phyloP scores from a whole-genome alignment of 2,329 filamentous ascomycete species.

The Aspergillus novofumigatus region DNA sequence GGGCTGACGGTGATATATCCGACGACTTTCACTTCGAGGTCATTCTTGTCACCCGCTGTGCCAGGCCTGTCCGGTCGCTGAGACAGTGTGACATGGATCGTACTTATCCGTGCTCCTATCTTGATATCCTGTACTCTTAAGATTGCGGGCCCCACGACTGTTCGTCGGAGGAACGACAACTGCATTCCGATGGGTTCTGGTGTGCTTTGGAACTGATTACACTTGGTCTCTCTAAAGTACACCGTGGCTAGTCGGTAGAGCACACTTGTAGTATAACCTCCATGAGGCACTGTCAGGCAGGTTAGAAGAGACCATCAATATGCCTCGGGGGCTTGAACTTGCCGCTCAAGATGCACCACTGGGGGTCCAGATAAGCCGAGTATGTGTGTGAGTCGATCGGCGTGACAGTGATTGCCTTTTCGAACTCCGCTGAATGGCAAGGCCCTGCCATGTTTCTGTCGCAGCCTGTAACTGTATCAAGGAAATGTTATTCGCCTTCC shows the following conservation, averaged over 20 bases:
- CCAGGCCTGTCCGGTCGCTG: constrained; percentile 19
- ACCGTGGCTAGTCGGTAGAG: constrained; percentile 55
- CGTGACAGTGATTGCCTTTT: constrained; percentile 21
- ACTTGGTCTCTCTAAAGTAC: constrained; percentile 54
- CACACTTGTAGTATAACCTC: constrained; percentile 60
- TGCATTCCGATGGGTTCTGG: constrained; percentile 59
- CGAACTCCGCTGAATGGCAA: constrained; percentile 8
- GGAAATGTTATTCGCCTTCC: neutral
- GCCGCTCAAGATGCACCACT: constrained; percentile 61
- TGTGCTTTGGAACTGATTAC: constrained; percentile 40
- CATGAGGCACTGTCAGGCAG: constrained; percentile 55
- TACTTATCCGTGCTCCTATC: constrained; percentile 56
- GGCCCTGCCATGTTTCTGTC: neutral
- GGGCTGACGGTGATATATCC: constrained; percentile 57
- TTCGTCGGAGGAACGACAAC: constrained; percentile 59
- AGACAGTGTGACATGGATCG: constrained; percentile 55
- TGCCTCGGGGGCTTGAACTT: constrained; percentile 10
- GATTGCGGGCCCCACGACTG: constrained; percentile 50
- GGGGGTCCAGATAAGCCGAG: constrained; percentile 46
- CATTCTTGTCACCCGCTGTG: neutral
- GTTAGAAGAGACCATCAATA: neutral
- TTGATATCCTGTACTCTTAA: constrained; percentile 59
- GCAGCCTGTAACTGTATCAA: too few relatives aligned
- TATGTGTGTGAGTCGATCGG: constrained; percentile 42
- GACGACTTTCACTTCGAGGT: constrained; percentile 54